Base-by-base conservation (phyloP, 2,329 filamentous ascomycete genomes). In the Neofusicoccum umdonicola region DNA sequence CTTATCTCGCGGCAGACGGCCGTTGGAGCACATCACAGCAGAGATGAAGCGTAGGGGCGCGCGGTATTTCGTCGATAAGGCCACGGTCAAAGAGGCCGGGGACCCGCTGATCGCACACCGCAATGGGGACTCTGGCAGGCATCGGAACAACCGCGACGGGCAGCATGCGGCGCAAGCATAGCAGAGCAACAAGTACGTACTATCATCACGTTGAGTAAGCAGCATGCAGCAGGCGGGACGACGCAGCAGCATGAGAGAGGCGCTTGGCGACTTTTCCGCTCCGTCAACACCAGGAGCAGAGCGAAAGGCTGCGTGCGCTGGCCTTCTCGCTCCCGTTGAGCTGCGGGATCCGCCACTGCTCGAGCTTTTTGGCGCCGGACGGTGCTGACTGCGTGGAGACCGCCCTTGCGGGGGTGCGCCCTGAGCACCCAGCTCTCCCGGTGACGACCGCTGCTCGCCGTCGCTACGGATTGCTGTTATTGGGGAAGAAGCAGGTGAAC, bases 81-180 rank as follows among this genome's bases (percentile, higher is more conserved):
- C 56, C 7, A 44, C 27, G 42, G n/a, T 22, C 11, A 34, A 56
- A 45, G 34, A 47, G 27, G 56, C 56, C 42, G 41, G 56, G 56
- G 27, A 37, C 31, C 56, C 56, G 56, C 56, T 22, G 39, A 60
- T 60, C 56, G 56, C 42, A 60, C 41, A 60, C 56, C 56, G 56
- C 41, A 60, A 47, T 37, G 56, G 56, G 56, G 42, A 17, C 31
- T 37, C 56, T 39, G 15, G 54, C 54, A 44, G 54, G 54, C 54
- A 58, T 58, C 54, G 54, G 54, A 58, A 45, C 54, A 35, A 34
- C 50, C n/a, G 50, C 6, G 34, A 35, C 50, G 50, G 17, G 50
- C 17, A 39, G 6, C 15, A 12, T 56, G 56, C 37, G 37, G 35
- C 37, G 37, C 52, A 34, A 9, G 35, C 51, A 41, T 19, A 41